These are phyloP conservation scores for Calvatia gigantea DNA, from an alignment of 768 basidiomycete genomes.

Conservation along the genomic window DNA sequence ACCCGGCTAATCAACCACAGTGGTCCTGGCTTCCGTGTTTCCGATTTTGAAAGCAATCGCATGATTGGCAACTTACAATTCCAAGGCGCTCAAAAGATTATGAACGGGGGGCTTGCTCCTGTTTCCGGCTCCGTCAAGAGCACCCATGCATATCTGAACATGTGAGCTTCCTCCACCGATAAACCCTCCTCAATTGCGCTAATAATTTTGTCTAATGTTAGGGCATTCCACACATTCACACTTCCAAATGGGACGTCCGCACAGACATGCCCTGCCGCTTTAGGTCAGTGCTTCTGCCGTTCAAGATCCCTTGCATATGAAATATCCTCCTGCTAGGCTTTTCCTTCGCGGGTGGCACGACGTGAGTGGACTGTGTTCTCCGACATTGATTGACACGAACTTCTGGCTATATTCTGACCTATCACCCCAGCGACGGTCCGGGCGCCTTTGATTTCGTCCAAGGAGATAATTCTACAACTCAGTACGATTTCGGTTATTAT, in stretches of 20 bases:
- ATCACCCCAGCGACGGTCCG: constrained; percentile 60
- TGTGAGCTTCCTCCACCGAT: constrained; percentile 40
- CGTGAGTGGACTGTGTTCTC: constrained; percentile 38
- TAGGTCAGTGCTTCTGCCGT: constrained; percentile 44
- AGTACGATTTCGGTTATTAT: constrained; percentile 34
- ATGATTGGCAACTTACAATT: constrained; percentile 73
- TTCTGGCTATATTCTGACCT: constrained; percentile 1
- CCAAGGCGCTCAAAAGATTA: constrained; percentile 61
- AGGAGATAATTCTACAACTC: constrained; percentile 58
- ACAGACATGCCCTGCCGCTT: constrained; percentile 73
- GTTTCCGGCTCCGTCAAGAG: constrained; percentile 62
- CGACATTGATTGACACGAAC: background rate
- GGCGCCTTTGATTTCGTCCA: constrained; percentile 78
- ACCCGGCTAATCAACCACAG: constrained; percentile 27
- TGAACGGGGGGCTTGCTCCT: constrained; percentile 44
- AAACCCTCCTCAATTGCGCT: background rate
- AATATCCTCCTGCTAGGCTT: constrained; percentile 42
- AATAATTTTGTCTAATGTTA: constrained; percentile 19
- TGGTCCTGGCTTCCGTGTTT: constrained; percentile 72
- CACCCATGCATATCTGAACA: constrained; percentile 68
- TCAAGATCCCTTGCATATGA: background rate
- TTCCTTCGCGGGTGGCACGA: constrained; percentile 78
- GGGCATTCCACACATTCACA: constrained; percentile 61
- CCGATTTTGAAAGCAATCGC: constrained; percentile 72
- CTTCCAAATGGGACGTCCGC: constrained; percentile 65